Conservation (phyloP, 2,329 filamentous ascomycete genomes). For the Talaromyces rugulosus region DNA sequence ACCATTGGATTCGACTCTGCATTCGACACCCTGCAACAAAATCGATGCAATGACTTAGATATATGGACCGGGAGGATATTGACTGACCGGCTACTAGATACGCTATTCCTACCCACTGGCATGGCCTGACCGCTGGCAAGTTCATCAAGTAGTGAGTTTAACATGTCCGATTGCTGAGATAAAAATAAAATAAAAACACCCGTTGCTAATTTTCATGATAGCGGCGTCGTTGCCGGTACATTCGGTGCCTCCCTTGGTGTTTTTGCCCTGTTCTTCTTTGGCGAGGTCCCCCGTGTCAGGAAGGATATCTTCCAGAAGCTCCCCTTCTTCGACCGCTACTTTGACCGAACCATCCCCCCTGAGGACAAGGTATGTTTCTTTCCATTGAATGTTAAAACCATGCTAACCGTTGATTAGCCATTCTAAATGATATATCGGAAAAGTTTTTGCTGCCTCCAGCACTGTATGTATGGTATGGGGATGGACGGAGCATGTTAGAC, state of each 20-base stretch:
- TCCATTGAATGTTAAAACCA: neutral
- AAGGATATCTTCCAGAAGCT: constrained; percentile 60
- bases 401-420: constrained; percentile 26
- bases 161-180: neutral
- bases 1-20: neutral
- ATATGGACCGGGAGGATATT: neutral
- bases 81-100: constrained; percentile 37
- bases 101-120: constrained; percentile 45
- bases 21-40: neutral
- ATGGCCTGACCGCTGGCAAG: constrained; percentile 44
- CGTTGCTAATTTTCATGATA: constrained; percentile 19
- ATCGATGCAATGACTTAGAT: neutral
- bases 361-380: constrained; percentile 53
- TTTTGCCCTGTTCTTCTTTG: constrained; percentile 62
- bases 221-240: constrained; percentile 45
- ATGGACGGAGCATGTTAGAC: constrained; percentile 1
- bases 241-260: constrained; percentile 57
- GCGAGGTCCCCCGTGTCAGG: constrained; percentile 59
- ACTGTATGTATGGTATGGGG: constrained; percentile 15
- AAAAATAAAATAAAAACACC: neutral
- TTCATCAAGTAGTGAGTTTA: constrained; percentile 21
- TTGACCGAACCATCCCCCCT: constrained; percentile 53
- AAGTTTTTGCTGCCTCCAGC: constrained; percentile 12
- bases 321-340: constrained; percentile 56
- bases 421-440: constrained; percentile 26